A percentile compares a stretch with the other conserved stretches of the same genome.
phyloP scores from a whole-genome alignment of 169 alveolate species.

The Eimeria acervulina region DNA sequence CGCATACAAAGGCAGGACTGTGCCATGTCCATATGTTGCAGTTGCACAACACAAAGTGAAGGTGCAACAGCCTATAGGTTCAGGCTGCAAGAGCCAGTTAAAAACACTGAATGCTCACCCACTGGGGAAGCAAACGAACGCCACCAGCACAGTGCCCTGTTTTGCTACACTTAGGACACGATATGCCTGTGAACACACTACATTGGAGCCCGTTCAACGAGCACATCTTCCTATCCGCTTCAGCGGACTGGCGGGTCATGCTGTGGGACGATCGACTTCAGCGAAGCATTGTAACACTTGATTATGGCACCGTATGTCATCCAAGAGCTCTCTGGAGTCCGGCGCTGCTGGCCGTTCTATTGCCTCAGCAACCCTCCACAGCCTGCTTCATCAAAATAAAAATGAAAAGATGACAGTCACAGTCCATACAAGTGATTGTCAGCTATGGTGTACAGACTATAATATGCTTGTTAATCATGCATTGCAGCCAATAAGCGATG shows the following conservation, averaged over 20 bases:
- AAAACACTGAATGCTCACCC: not conserved
- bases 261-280: slow-evolving; percentile 95
- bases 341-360: not conserved
- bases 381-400: not conserved
- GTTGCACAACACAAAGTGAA: not conserved
- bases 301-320: slow-evolving; percentile 88
- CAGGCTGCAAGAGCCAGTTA: not conserved
- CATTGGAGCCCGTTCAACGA: slow-evolving; percentile 96
- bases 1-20: slow-evolving; percentile 93
- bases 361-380: not conserved
- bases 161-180: slow-evolving; percentile 87
- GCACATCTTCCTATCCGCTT: slow-evolving; percentile 95
- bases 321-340: not conserved
- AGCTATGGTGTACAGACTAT: not conserved
- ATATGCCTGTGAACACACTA: slow-evolving; percentile 95
- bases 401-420: not conserved
- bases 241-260: slow-evolving; percentile 98
- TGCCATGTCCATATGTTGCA: not conserved
- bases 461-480: not conserved
- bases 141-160: not conserved
- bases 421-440: not conserved
- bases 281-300: slow-evolving; percentile 94
- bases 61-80: not conserved
- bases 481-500: slow-evolving; percentile 94
- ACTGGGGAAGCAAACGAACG: not conserved